Conservation (phyloP, 768 basidiomycete species). For the Kwoniella sp. region DNA sequence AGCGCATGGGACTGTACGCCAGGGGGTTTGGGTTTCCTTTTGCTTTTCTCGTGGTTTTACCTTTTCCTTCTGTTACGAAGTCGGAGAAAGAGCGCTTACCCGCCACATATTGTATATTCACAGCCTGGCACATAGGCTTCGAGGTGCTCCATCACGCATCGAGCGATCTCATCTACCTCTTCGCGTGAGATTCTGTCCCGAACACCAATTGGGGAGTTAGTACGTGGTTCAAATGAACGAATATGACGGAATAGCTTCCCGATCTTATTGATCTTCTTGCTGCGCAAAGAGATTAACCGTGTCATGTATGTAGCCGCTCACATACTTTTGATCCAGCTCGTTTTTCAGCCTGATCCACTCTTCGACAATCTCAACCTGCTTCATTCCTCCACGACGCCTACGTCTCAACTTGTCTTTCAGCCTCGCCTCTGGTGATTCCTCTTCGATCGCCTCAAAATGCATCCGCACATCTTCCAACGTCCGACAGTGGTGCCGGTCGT, state of each 20-base stretch:
- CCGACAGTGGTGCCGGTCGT: conserved; percentile 58
- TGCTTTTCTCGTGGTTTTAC: no score
- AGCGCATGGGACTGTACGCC: no score
- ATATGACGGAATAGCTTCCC: no score
- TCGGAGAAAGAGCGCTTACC: conserved; percentile 60
- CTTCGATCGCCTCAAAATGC: conserved; percentile 47
- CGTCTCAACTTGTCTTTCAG: conserved; percentile 60
- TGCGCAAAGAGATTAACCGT: no score
- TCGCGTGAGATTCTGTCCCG: conserved; percentile 66
- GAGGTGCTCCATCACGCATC: conserved; percentile 69
- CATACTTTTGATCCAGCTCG: conserved; percentile 53
- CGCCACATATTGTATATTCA: conserved; percentile 75
- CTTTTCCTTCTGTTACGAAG: no score
- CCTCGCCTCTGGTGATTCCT: conserved; percentile 57
- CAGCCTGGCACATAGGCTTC: conserved; percentile 68
- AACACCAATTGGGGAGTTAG: no score
- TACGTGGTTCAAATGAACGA: no score
- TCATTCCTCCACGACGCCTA: conserved; percentile 50
- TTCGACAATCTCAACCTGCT: conserved; percentile 52
- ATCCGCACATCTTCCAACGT: conserved; percentile 64
- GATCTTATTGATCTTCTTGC: no score
- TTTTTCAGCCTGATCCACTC: conserved; percentile 53
- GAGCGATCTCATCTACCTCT: conserved; percentile 79
- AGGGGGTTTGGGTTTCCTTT: no score
- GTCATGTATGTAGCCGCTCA: no score